Evolutionary conservation across 1,284 basidiomycete species (phyloP), one percentile per base, ranked within the genome.

Genomic region (Fistulinella cinereoalba): DNA sequence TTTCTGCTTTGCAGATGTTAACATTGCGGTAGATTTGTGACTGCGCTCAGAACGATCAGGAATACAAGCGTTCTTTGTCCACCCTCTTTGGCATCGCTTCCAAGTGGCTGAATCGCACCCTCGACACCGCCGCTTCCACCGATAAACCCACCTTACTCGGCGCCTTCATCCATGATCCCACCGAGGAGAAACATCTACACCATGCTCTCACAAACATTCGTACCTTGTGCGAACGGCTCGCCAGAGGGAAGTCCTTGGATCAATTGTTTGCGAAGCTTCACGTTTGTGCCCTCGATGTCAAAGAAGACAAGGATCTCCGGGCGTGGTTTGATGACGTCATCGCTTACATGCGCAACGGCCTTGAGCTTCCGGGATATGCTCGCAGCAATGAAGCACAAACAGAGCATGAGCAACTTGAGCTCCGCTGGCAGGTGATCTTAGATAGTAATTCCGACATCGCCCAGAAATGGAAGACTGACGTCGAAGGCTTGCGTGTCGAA

Each of bases 1-100:
- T 6, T 3, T 7, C 9, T 24, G 18, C 16, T 22, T 4, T 9
- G 3, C 21, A 7, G 19, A 6, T 12, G 5, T 41, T 25, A 12
- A 41, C 10, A 16, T n/a, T 5, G 6, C 6, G 4, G 24, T 44
- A 86, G 85, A 72, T 83, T 8, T 79, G 74, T 54, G 79, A 83
- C 46, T 76, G 79, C 21, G 80, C 82, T 1, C 79, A 81, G 49
- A 71, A 71, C 10, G 79, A 85, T 50, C 66, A 74, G 13, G 68
- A 74, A 15, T 87, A 85, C 48, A 75, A 74, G 46, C 61, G 71
- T 2, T 67, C 82, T 1, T 65, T 87, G 39, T 67, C 75, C 22
- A 80, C 76, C 4, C 62, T 85, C 32, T 79, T 86, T 55, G 64
- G 66, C 38, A 70, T 80, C 41, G 56, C 76, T 3, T 72, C 80